Percentiles rank a stretch among this genome's conserved stretches.
phyloP scores from a whole-genome alignment of 2,329 filamentous ascomycete species.

The Taxawa tesnikishii region DNA sequence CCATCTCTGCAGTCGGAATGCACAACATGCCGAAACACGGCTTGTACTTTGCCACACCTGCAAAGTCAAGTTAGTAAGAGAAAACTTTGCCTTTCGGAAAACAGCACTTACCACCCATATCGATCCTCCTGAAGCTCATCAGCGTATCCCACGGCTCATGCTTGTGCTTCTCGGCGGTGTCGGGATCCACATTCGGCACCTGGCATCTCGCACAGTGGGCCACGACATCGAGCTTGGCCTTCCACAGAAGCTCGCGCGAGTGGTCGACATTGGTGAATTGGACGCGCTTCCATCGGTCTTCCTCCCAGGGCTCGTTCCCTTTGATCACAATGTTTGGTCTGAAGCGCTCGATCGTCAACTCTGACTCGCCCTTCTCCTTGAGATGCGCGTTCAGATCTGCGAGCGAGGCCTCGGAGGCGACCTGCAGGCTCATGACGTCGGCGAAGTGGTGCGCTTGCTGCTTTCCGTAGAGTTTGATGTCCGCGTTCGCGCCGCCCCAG shows the following conservation, averaged over 20 bases:
- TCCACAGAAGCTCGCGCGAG: conserved; percentile 19
- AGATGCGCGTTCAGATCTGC: conserved; percentile 46
- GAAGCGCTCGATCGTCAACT: conserved; percentile 50
- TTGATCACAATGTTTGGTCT: conserved; percentile 50
- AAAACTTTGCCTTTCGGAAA: no score
- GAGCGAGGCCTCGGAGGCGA: conserved; percentile 44
- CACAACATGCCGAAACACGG: conserved; percentile 57
- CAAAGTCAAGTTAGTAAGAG: no score
- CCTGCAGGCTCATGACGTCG: conserved; percentile 45
- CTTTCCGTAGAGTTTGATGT: conserved; percentile 37
- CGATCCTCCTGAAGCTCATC: conserved; percentile 48
- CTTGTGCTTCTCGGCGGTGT: conserved; percentile 46
- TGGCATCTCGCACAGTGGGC: conserved; percentile 49
- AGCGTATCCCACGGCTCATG: conserved; percentile 50
- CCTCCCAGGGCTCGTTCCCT: conserved; percentile 45
- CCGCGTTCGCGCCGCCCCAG: conserved; percentile 43
- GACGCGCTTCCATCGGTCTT: conserved; percentile 52
- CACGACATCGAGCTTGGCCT: conserved; percentile 42
- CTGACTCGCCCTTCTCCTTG: conserved; percentile 24
- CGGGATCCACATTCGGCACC: conserved; percentile 52
- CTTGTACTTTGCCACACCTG: conserved; percentile 47
- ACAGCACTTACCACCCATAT: conserved; percentile 50
- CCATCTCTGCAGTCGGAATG: conserved; percentile 43
- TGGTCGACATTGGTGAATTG: conserved; percentile 27
- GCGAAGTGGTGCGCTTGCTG: conserved; percentile 40